Evolutionary conservation across 768 basidiomycete genomes (phyloP).

Genomic region (Amanita jacksonii): DNA sequence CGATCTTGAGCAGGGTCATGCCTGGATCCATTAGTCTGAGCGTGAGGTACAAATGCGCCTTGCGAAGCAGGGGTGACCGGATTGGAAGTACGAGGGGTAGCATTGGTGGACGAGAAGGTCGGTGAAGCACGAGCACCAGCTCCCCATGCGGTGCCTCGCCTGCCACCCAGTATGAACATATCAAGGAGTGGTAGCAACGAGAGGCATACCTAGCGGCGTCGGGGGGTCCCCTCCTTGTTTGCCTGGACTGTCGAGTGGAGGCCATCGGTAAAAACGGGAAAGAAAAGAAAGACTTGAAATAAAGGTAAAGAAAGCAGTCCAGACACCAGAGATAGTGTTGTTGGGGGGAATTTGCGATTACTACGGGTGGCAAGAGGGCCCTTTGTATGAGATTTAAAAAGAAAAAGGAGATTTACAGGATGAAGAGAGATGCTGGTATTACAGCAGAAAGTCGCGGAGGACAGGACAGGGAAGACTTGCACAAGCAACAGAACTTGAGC

Average conservation of each 20-base stretch:
- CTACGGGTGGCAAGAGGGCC: conserved; percentile 2
- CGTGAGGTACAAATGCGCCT: conserved; percentile 35
- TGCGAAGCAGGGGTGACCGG: conserved; percentile 24
- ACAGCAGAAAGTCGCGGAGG: conserved; percentile 12
- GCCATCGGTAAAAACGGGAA: conserved; percentile 39
- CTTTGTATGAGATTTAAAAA: conserved; percentile 9
- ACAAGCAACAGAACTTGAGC: conserved; percentile 10
- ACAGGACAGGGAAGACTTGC: conserved; percentile 9
- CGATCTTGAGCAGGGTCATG: conserved; percentile 46
- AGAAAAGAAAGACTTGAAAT: conserved; percentile 24
- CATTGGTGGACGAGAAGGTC: conserved; percentile 51
- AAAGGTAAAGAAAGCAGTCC: conserved; percentile 23
- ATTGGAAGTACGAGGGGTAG: conserved; percentile 26
- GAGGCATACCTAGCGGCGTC: conserved; percentile 44
- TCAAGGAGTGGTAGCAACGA: conserved; percentile 8
- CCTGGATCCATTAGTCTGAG: conserved; percentile 40
- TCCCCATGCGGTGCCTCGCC: conserved; percentile 46
- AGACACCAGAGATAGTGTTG: conserved; percentile 27
- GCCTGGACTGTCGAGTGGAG: conserved; percentile 55
- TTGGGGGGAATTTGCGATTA: conserved; percentile 8
- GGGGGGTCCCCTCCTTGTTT: conserved; percentile 49
- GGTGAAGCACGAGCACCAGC: conserved; percentile 58
- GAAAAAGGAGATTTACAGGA: conserved; percentile 12
- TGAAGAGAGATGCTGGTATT: conserved; percentile 10
- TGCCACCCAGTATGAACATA: conserved; percentile 16